Percentiles rank a stretch among this genome's conserved stretches.
phyloP scores from a whole-genome alignment of 192 early-diverging fungal genomes.

The Rhizophagus sp. region DNA sequence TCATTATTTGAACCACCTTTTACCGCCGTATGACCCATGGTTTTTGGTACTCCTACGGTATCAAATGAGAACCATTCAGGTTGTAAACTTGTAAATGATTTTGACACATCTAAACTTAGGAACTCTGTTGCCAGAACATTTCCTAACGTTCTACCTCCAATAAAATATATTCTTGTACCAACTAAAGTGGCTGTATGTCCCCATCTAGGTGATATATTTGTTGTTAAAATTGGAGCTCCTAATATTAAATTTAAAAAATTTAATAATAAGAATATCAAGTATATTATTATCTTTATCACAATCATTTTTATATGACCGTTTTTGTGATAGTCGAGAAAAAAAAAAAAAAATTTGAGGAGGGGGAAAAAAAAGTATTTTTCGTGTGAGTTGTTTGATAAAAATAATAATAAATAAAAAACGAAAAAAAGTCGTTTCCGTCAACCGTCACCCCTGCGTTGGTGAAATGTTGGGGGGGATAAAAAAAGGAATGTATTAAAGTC shows the following conservation, averaged over 20 bases:
- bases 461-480: too few relatives aligned
- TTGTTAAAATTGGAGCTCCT: neutral
- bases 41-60: slow-evolving; percentile 8
- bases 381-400: too few relatives aligned
- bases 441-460: too few relatives aligned
- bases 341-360: too few relatives aligned
- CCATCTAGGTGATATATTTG: neutral
- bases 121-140: neutral
- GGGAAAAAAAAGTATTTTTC: too few relatives aligned
- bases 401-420: too few relatives aligned
- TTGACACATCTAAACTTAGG: neutral
- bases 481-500: too few relatives aligned
- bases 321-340: neutral
- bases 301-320: neutral
- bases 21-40: slow-evolving; percentile 12
- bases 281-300: neutral
- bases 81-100: neutral
- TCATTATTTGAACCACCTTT: slow-evolving; percentile 14
- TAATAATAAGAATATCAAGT: neutral
- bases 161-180: slow-evolving; percentile 9
- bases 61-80: neutral
- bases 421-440: too few relatives aligned
- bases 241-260: neutral
- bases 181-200: slow-evolving; percentile 17
- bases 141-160: neutral